phyloP scores from a whole-genome alignment of 495 filamentous ascomycete species.

The Echria macrotheca region DNA sequence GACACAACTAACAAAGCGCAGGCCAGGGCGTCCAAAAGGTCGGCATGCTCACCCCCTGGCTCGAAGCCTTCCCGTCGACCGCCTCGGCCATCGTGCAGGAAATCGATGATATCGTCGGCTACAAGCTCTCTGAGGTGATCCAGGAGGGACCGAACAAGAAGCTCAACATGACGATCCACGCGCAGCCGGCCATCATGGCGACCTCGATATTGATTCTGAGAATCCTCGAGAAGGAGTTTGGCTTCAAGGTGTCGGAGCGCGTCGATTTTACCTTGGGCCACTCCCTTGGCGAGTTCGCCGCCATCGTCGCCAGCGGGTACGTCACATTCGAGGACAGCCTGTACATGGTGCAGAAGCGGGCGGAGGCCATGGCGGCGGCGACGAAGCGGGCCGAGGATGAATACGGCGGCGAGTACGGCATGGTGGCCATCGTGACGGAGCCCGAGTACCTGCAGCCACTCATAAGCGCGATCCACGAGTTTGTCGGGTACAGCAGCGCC shows the following conservation, averaged over 20 bases:
- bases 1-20: constrained; percentile 27
- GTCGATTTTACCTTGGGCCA: constrained; percentile 84
- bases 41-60: constrained; percentile 83
- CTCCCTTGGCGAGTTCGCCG: constrained; percentile 92
- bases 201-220: constrained; percentile 85
- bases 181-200: constrained; percentile 95
- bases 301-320: constrained; percentile 76
- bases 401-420: constrained; percentile 76
- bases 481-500: constrained; percentile 61
- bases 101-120: constrained; percentile 69
- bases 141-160: constrained; percentile 66
- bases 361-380: constrained; percentile 78
- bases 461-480: constrained; percentile 70
- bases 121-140: constrained; percentile 71
- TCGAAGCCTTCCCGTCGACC: constrained; percentile 73
- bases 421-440: constrained; percentile 90
- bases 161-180: constrained; percentile 77
- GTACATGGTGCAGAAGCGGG: constrained; percentile 68
- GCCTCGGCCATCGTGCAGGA: constrained; percentile 68
- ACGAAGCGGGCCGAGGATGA: constrained; percentile 55
- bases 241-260: constrained; percentile 60
- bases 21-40: constrained; percentile 93
- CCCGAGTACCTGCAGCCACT: constrained; percentile 61
- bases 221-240: constrained; percentile 80
- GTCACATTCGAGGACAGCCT: constrained; percentile 73